A percentile compares a stretch with the other conserved stretches of the same genome.
Conservation (phyloP, 2,329 filamentous ascomycete species). For the Apiospora phragmitis region DNA sequence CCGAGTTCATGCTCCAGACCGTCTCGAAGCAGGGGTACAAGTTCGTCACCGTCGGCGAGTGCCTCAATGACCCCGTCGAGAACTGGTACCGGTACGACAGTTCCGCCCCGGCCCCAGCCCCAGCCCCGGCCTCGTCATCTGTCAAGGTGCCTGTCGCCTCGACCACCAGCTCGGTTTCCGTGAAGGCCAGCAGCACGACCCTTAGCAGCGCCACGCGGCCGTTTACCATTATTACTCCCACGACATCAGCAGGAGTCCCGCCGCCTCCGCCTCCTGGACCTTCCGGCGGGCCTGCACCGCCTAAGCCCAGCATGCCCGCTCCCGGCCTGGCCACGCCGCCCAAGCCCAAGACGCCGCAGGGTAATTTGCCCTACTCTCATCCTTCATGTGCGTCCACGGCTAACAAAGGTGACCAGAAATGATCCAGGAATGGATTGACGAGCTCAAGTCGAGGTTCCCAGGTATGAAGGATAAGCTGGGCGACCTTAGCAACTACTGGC, state of each 20-base stretch:
- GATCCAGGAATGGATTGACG: not conserved
- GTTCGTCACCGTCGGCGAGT: slow-evolving; percentile 47
- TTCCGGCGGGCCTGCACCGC: not conserved
- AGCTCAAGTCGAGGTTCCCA: not conserved
- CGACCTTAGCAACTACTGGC: not conserved
- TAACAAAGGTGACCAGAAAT: not conserved
- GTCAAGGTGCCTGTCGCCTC: not conserved
- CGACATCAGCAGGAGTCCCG: not conserved
- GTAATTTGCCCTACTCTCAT: not conserved
- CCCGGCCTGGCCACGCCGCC: not conserved
- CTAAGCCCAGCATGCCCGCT: not conserved
- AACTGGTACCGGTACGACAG: slow-evolving; percentile 41
- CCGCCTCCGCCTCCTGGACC: not conserved
- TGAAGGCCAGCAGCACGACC: not conserved
- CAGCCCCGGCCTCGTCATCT: not conserved
- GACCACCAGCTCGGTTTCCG: not conserved
- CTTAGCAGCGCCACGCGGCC: not conserved
- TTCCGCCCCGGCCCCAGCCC: not conserved
- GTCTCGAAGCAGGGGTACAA: slow-evolving; percentile 35
- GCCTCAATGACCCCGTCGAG: slow-evolving; percentile 40
- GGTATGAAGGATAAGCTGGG: not conserved
- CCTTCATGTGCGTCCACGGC: not conserved
- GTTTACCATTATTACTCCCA: not conserved
- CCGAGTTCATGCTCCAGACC: slow-evolving; percentile 32
- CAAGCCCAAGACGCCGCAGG: not conserved